Base-by-base conservation (phyloP, 495 filamentous ascomycete species). In the Podospora appendiculata region DNA sequence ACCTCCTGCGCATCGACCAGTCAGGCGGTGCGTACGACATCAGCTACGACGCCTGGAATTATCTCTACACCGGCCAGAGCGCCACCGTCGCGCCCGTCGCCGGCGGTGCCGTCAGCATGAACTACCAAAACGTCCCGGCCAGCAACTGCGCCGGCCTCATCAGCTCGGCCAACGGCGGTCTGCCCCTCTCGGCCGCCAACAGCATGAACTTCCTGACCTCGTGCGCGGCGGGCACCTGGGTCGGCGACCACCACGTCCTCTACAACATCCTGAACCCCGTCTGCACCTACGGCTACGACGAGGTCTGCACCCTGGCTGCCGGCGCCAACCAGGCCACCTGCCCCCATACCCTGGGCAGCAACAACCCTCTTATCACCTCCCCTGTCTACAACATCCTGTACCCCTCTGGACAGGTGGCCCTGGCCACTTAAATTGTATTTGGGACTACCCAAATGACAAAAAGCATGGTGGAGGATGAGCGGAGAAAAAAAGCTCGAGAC, bases 41-140 rank as follows among this genome's bases (percentile, higher is more conserved):
- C 42, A 66, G 61, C 32, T 73, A 71, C 55, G 70, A 72, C 47
- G 67, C 71, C 35, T 73, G 67, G 62, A 70, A 68, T 52, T 70
- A 64, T 32, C 70, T 74, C 3, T 54, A 62, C 32, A 70, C 66
- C 0, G 70, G 70, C 45, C 45, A 59, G 18, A 56, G 58, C 25
- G 70, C 71, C 4, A 58, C 60, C 1, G 50, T 12, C 0, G 40
- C 48, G 0, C 70, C 67, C 12, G 56, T 61, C 8, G 55, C 59
- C 0, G 66, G 71, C 45, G 69, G 71, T 8, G 52, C 43, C 17
- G 49, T 71, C 25, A 52, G 53, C 17, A 71, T 71, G 59, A 54
- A 62, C 2, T 66, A 61, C 34, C 42, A 63, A 14, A 53, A 61
- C 36, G 56, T 69, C 16, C 39, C 62, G 11, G 58, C 66, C 11